A percentile compares a stretch with the other conserved stretches of the same genome.
Conservation (phyloP, 768 basidiomycete species). For the Holtermannia corniformis region DNA sequence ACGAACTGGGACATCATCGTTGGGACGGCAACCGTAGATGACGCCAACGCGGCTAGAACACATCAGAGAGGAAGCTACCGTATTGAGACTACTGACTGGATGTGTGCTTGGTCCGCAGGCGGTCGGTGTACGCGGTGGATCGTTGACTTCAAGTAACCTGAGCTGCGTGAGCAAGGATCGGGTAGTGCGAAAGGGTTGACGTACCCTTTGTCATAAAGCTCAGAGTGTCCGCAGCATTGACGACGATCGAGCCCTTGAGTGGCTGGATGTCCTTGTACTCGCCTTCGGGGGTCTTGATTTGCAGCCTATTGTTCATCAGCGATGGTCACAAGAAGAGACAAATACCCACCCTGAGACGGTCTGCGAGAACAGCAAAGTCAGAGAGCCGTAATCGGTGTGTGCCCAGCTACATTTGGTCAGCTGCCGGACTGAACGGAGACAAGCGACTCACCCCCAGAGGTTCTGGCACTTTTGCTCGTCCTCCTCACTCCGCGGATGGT, state of each 20-base stretch:
- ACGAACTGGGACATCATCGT: slow-evolving; percentile 16
- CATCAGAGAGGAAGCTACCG: background rate
- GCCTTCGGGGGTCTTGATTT: slow-evolving; percentile 41
- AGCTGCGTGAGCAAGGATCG: too few relatives aligned
- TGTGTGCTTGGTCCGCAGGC: slow-evolving; percentile 20
- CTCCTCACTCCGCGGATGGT: slow-evolving; percentile 37
- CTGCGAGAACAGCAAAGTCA: slow-evolving; percentile 44
- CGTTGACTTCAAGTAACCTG: slow-evolving; percentile 18
- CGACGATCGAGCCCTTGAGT: slow-evolving; percentile 40
- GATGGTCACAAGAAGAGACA: too few relatives aligned
- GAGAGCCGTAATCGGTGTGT: slow-evolving; percentile 26
- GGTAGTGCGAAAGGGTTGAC: background rate
- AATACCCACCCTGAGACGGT: slow-evolving; percentile 40
- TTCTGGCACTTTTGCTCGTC: slow-evolving; percentile 25
- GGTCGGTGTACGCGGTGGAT: slow-evolving; percentile 18
- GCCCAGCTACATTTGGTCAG: too few relatives aligned
- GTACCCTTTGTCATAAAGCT: slow-evolving; percentile 34
- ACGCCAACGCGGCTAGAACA: slow-evolving; percentile 15
- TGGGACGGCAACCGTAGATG: slow-evolving; percentile 21
- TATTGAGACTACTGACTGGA: slow-evolving; percentile 9
- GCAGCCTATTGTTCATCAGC: too few relatives aligned
- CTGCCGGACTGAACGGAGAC: background rate
- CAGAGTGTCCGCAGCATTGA: slow-evolving; percentile 36
- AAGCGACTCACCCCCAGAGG: slow-evolving; percentile 15
- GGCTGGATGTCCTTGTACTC: slow-evolving; percentile 43